Percentiles rank a stretch among this genome's conserved stretches.
These are phyloP conservation scores for Gentiana straminea DNA, from an alignment of 257 asterid species.

Conservation along the genomic window DNA sequence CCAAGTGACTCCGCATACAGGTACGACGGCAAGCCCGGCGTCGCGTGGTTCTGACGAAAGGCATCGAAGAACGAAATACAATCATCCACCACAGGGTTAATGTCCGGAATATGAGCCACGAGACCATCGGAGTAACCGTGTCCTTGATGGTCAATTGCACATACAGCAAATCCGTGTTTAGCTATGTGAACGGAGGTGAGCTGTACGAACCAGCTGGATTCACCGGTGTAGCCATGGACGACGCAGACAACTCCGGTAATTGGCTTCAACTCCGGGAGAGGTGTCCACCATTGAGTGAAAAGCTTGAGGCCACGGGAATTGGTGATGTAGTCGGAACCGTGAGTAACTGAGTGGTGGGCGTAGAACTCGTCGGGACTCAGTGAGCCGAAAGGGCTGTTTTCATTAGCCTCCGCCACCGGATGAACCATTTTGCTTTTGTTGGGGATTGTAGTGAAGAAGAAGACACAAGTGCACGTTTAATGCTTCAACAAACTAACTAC, in stretches of 20 bases:
- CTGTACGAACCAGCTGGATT: conserved; percentile 86
- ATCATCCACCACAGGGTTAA: conserved; percentile 65
- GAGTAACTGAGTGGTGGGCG: conserved; percentile 58
- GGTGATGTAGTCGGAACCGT: conserved; percentile 64
- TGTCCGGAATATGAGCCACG: conserved; percentile 65
- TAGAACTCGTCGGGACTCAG: conserved; percentile 62
- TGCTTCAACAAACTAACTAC: too few relatives aligned
- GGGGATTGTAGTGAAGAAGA: too few relatives aligned
- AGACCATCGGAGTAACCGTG: conserved; percentile 92
- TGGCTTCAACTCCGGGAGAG: conserved; percentile 32
- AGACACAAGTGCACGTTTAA: too few relatives aligned
- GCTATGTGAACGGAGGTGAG: conserved; percentile 72
- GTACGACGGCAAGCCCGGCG: conserved; percentile 47
- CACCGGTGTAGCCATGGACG: conserved; percentile 96
- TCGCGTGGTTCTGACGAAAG: conserved; percentile 37
- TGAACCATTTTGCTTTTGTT: conserved; percentile 24
- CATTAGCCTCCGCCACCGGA: conserved; percentile 78
- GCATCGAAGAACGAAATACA: conserved; percentile 48
- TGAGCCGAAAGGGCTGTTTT: conserved; percentile 63
- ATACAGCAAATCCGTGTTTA: conserved; percentile 78
- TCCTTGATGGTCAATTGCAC: conserved; percentile 96
- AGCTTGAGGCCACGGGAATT: conserved; percentile 63
- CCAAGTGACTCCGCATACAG: conserved; percentile 84
- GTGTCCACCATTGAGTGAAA: conserved; percentile 94
- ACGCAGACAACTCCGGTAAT: conserved; percentile 58